Evolutionary conservation across 257 asterid species (phyloP).

Genomic region (Solanum bukasovii): DNA sequence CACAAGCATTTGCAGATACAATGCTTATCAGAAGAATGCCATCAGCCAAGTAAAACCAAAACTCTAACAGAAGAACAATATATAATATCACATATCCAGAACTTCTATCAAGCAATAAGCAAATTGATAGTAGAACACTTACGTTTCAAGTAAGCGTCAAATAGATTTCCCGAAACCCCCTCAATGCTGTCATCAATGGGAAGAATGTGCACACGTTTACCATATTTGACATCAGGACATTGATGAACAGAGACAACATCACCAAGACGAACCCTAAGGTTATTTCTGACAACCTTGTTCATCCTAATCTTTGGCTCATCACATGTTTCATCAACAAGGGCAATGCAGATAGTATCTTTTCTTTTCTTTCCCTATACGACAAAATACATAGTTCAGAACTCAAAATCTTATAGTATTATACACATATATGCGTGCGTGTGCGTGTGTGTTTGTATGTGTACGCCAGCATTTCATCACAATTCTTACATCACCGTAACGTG

Average conservation of each 20-base stretch:
- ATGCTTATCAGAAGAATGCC: background rate
- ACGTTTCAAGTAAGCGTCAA: conserved; percentile 72
- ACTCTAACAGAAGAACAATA: background rate
- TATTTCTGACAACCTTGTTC: conserved; percentile 72
- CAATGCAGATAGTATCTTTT: conserved; percentile 61
- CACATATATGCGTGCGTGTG: background rate
- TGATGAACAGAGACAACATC: conserved; percentile 83
- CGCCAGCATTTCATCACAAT: background rate
- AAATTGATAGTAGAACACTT: conserved; percentile 12
- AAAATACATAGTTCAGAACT: background rate
- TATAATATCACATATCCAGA: background rate
- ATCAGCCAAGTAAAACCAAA: background rate
- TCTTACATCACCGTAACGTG: background rate
- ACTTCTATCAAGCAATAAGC: background rate
- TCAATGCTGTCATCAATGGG: conserved; percentile 72
- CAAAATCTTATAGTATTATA: background rate
- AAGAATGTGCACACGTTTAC: conserved; percentile 79
- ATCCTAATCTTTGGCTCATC: conserved; percentile 74
- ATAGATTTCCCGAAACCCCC: conserved; percentile 70
- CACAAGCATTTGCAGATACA: background rate
- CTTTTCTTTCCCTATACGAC: conserved; percentile 61
- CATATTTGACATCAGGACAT: conserved; percentile 81
- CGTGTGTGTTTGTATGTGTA: no score
- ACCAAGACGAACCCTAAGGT: conserved; percentile 82
- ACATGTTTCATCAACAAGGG: conserved; percentile 69